Percentiles rank a stretch among this genome's conserved stretches.
phyloP scores from a whole-genome alignment of 2,329 filamentous ascomycete species.

The Alternaria longipes region DNA sequence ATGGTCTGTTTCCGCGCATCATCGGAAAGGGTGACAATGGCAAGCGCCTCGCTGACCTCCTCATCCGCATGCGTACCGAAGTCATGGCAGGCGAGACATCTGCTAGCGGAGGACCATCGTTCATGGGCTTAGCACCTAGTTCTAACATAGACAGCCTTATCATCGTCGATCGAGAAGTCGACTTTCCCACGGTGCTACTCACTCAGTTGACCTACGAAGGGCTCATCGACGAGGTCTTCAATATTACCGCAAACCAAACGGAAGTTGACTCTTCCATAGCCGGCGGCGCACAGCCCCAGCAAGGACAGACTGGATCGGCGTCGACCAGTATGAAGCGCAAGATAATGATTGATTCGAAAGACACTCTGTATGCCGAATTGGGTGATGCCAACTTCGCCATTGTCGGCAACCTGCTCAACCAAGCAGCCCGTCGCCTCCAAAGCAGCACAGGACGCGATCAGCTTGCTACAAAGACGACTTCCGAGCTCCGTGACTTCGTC shows the following conservation, averaged over 20 bases:
- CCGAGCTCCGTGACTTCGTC: slow-evolving; percentile 95
- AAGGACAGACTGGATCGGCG: slow-evolving; percentile 59
- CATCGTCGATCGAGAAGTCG: slow-evolving; percentile 93
- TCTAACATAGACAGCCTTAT: slow-evolving; percentile 89
- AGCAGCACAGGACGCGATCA: slow-evolving; percentile 90
- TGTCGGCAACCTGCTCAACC: slow-evolving; percentile 87
- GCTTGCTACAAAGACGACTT: slow-evolving; percentile 79
- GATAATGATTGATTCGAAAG: slow-evolving; percentile 86
- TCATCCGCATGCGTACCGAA: slow-evolving; percentile 92
- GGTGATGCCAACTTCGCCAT: slow-evolving; percentile 95
- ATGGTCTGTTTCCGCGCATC: slow-evolving; percentile 93
- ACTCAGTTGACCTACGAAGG: slow-evolving; percentile 98
- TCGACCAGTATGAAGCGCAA: slow-evolving; percentile 77
- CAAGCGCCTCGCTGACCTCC: slow-evolving; percentile 83
- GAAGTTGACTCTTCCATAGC: slow-evolving; percentile 92
- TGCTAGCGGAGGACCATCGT: slow-evolving; percentile 62
- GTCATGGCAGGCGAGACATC: slow-evolving; percentile 79
- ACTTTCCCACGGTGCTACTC: slow-evolving; percentile 89
- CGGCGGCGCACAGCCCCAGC: slow-evolving; percentile 72
- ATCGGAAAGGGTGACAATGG: slow-evolving; percentile 96
- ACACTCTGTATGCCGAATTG: slow-evolving; percentile 86
- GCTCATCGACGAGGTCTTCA: slow-evolving; percentile 90
- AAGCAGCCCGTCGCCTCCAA: slow-evolving; percentile 84
- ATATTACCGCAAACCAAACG: slow-evolving; percentile 89
- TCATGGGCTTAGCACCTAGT: slow-evolving; percentile 80